Conservation (phyloP, 805 yeast species). For the Jamesozyma lodderae region DNA sequence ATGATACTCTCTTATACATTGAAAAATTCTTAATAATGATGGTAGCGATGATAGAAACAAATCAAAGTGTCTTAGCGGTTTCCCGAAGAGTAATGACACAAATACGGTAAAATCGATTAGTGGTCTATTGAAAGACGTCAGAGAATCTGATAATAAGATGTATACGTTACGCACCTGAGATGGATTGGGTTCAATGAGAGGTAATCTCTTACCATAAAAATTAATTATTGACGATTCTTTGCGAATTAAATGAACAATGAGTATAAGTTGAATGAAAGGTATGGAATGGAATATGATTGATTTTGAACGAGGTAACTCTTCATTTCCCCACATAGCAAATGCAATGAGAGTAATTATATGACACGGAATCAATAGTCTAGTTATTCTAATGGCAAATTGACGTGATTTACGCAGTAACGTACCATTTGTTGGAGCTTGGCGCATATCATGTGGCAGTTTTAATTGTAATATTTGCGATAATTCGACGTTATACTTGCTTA, state of each 20-base stretch:
- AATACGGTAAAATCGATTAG: constrained; percentile 61
- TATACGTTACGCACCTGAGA: constrained; percentile 41
- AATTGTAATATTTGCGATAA: constrained; percentile 24
- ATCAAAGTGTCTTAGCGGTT: constrained; percentile 16
- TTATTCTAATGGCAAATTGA: constrained; percentile 16
- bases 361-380: constrained; percentile 21
- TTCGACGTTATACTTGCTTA: constrained; percentile 36
- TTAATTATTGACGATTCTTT: constrained; percentile 34
- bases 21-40: constrained; percentile 64
- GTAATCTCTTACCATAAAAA: constrained; percentile 30
- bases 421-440: constrained; percentile 29
- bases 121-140: constrained; percentile 74
- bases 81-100: constrained; percentile 35
- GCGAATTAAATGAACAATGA: constrained; percentile 12
- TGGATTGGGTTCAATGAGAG: constrained; percentile 31
- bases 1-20: constrained; percentile 65
- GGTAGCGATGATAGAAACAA: constrained; percentile 43
- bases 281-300: not conserved
- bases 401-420: constrained; percentile 31
- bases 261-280: constrained; percentile 19
- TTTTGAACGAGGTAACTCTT: not conserved
- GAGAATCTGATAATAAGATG: constrained; percentile 71
- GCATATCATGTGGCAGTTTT: constrained; percentile 16
- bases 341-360: constrained; percentile 8
- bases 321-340: constrained; percentile 1